Evolutionary conservation across 495 filamentous ascomycete genomes (phyloP).

Genomic region (Penicillium arizonense): DNA sequence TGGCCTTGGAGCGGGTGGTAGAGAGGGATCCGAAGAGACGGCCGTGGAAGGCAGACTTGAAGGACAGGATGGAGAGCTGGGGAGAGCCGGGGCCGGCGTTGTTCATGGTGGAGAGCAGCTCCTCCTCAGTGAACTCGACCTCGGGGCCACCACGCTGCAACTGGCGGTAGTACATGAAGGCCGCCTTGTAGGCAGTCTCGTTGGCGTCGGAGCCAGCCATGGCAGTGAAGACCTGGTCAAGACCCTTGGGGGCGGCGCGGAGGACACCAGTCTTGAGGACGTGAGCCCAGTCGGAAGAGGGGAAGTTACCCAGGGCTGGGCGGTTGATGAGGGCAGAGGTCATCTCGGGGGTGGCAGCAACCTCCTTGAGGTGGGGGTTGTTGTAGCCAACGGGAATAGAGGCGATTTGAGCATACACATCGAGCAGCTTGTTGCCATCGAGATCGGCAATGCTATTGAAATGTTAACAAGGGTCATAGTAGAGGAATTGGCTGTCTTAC

Average conservation of each 20-base stretch:
- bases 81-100: constrained; percentile 85
- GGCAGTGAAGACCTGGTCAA: constrained; percentile 95
- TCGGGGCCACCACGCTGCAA: constrained; percentile 78
- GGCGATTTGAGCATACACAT: constrained; percentile 94
- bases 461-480: constrained; percentile 21
- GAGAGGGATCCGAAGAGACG: constrained; percentile 89
- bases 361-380: constrained; percentile 75
- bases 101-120: constrained; percentile 75
- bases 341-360: constrained; percentile 77
- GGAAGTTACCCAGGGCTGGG: constrained; percentile 95
- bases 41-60: constrained; percentile 93
- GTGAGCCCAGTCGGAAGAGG: constrained; percentile 81
- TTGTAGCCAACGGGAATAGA: constrained; percentile 98
- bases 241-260: constrained; percentile 82
- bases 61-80: constrained; percentile 85
- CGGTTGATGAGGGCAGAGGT: constrained; percentile 83
- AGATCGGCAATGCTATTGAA: constrained; percentile 73
- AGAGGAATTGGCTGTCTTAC: constrained; percentile 29
- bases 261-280: constrained; percentile 87
- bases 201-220: constrained; percentile 96
- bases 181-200: constrained; percentile 98
- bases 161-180: constrained; percentile 95
- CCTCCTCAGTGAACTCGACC: constrained; percentile 82
- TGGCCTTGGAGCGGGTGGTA: constrained; percentile 92
- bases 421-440: constrained; percentile 67